Evolutionary conservation across 371 early-diverging fungal genomes (phyloP), one percentile per base, ranked within the genome.

Genomic region (Mucor plumbeus): DNA sequence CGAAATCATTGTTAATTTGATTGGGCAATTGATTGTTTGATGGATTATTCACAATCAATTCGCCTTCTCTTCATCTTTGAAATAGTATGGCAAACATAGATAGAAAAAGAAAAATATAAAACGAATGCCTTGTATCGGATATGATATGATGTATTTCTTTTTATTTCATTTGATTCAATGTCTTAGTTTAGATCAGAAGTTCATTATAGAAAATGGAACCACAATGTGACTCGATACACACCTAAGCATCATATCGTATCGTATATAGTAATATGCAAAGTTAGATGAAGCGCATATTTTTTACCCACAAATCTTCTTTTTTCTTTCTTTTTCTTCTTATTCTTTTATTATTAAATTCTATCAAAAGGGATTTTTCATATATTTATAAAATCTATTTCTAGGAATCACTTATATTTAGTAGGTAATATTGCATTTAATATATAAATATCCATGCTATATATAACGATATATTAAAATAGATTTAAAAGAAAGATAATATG

Each of bases 301-400:
- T 26, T 50, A 48, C 48, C 48, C 48, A 26, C 73, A 69, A 62
- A 62, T 36, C 53, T 50, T 38, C 19, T n/a, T 14, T 26, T 19
- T 35, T 40, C 54, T 26, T 13, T 35, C 14, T 66, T 34, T 60
- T 33, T 40, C 7, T 53, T 14, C 1, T 35, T 11, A 19, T 15
- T 31, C 21, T 38, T 38, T 7, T 38, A 26, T 26, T 26, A 26
- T 38, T 11, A 33, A 6, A 34, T 1, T 61, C 39, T 38, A 4
- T 53, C 41, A 40, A 63, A 63, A 63, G 10, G 35, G 35, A 14
- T 35, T n/a, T 19, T 15, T 31, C 17, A 54, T 63, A 63, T 39
- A 50, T 55, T 43, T 59, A 43, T 47, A 60, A 60, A 43, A 19
- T 38, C 35, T 62, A 34, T 35, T 35, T 31, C 55, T 6, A 55